phyloP scores from a whole-genome alignment of 2,329 filamentous ascomycete species.

The Diaporthe batatas region DNA sequence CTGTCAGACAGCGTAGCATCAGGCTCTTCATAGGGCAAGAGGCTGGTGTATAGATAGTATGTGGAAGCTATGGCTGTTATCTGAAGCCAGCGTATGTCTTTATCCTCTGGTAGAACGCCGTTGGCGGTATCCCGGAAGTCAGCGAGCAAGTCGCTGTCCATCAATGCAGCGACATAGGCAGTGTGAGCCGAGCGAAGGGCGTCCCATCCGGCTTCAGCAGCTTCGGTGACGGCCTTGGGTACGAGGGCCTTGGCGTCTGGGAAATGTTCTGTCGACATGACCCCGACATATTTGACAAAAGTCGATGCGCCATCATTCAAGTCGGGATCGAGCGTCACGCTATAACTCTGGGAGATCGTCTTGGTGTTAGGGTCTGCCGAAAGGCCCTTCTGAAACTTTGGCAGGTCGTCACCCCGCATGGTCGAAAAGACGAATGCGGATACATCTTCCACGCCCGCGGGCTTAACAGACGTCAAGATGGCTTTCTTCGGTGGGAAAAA shows the following conservation, averaged over 20 bases:
- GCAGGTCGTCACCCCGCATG: conserved; percentile 3
- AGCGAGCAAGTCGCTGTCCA: neutral
- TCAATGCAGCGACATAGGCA: neutral
- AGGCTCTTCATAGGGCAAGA: neutral
- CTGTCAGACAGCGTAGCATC: neutral
- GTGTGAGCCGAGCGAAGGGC: neutral
- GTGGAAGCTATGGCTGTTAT: neutral
- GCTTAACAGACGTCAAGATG: neutral
- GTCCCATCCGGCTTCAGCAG: neutral
- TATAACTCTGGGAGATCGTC: conserved; percentile 1
- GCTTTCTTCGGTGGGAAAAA: neutral
- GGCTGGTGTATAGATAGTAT: neutral
- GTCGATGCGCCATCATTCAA: neutral
- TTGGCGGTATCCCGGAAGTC: conserved; percentile 6
- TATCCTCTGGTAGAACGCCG: neutral
- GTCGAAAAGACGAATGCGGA: neutral
- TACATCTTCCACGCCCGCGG: neutral
- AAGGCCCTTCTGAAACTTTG: neutral
- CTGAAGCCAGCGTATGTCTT: neutral
- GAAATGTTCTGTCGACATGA: neutral
- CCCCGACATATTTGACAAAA: neutral
- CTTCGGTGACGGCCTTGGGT: neutral
- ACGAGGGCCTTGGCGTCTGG: neutral
- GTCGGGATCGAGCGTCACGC: neutral
- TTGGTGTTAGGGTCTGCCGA: conserved; percentile 18